A percentile compares a stretch with the other conserved stretches of the same genome.
phyloP scores from a whole-genome alignment of 1,139 yeast species.

The Suhomyces yuchorum region DNA sequence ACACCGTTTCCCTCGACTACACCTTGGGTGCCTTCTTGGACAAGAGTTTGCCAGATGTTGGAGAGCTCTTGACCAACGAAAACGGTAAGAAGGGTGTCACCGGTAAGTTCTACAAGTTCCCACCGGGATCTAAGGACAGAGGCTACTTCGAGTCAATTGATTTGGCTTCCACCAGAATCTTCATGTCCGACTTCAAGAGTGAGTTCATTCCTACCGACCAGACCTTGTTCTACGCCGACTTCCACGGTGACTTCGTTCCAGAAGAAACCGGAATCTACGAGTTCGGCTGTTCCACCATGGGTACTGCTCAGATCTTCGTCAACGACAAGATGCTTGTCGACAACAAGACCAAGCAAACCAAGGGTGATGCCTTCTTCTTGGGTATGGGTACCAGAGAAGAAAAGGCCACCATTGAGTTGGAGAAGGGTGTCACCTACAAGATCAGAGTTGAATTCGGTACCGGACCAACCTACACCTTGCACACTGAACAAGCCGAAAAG shows the following conservation, averaged over 20 bases:
- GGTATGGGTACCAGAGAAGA: constrained; percentile 56
- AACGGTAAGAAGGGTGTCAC: constrained; percentile 43
- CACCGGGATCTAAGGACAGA: constrained; percentile 36
- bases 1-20: constrained; percentile 23
- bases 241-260: constrained; percentile 47
- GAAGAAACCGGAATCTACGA: constrained; percentile 51
- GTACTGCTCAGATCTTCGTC: constrained; percentile 55
- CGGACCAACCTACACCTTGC: constrained; percentile 42
- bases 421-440: constrained; percentile 46
- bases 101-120: constrained; percentile 38
- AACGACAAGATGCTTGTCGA: constrained; percentile 57
- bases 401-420: constrained; percentile 37
- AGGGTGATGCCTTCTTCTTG: constrained; percentile 48
- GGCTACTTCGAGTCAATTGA: constrained; percentile 39
- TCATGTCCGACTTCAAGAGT: constrained; percentile 51
- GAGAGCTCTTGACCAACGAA: constrained; percentile 20
- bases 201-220: constrained; percentile 27
- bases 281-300: constrained; percentile 53
- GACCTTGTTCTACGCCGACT: constrained; percentile 43
- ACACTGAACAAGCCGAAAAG: constrained; percentile 25
- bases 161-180: constrained; percentile 37
- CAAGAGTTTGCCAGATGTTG: constrained; percentile 35
- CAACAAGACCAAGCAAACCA: constrained; percentile 53
- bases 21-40: constrained; percentile 36
- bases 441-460: constrained; percentile 55